Evolutionary conservation across 306 rosid species (phyloP), one percentile per base, ranked within the genome.

Genomic region (Crotalaria pallida): DNA sequence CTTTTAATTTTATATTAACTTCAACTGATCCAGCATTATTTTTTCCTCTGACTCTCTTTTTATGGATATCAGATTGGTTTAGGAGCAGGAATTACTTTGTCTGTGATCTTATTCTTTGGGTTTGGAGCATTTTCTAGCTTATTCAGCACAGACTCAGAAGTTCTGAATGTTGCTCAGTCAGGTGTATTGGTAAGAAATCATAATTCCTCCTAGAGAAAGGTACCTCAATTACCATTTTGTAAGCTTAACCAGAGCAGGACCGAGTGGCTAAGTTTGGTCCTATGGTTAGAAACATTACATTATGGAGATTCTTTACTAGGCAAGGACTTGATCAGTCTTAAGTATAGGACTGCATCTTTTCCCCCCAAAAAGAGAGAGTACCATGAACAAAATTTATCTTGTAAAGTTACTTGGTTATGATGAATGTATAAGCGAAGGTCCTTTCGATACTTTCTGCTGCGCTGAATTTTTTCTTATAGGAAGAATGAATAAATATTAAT

Each of bases 111-210:
- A 70, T 90, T 94, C 69, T 36, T 86, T 57, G 89, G 97, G 40
- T 94, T 91, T 75, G 89, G 82, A 81, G 75, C 89, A 10, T 86
- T 94, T 82, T 83, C 88, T 74, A 77, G 85, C 80, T 77, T 94
- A 76, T 94, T 91, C 73, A 94, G 80, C 80, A 73, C 91, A 29
- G 97, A 94, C 64, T 68, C 92, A 9, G 85, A 88, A 66, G 99
- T 94, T 82, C 76, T 91, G 60, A 79, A 57, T 33, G 83, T 87
- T 78, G 88, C 99, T 27, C 86, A 34, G 76, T 87, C 99, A 52
- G 99, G 97, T 71, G 24, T 86, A 76, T 71, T 75, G 91, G 99
- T 94, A 85, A 81, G 96, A 74, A 74, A 65, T 59, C 65, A 26
- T 45, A 49, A 45, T 18, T 69, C 27, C 52, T 73, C 43, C 22